These are phyloP conservation scores for Scorias spongiosa DNA, from an alignment of 2,329 filamentous ascomycete genomes.

Conservation along the genomic window DNA sequence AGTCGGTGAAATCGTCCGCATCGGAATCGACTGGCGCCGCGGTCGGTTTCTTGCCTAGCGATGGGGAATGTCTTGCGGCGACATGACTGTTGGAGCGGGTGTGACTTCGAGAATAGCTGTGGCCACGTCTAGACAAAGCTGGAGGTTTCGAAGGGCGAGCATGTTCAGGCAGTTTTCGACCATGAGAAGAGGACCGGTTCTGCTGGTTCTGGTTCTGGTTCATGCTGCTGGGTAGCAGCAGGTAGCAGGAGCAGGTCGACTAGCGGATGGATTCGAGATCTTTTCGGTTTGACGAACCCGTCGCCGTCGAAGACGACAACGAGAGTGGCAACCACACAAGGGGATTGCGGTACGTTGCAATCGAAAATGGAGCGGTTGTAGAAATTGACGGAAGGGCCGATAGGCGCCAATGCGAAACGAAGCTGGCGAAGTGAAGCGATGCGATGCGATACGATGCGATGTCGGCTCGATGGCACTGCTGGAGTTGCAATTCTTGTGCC, in stretches of 20 bases:
- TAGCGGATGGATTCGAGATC: not conserved
- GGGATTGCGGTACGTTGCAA: not conserved
- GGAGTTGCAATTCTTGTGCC: not conserved
- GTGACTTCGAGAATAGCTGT: conserved; percentile 11
- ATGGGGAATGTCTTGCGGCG: conserved; percentile 1
- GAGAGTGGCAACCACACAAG: not conserved
- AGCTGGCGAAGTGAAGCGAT: too few species aligned
- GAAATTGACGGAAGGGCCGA: not conserved
- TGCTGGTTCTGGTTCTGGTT: conserved; percentile 3
- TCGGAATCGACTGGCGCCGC: conserved; percentile 21
- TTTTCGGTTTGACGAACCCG: not conserved
- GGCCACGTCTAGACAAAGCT: conserved; percentile 9
- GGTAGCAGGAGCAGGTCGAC: not conserved
- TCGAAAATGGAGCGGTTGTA: not conserved
- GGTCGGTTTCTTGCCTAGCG: conserved; percentile 9
- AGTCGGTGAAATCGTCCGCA: conserved; percentile 37
- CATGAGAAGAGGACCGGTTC: conserved; percentile 12
- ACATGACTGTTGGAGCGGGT: not conserved
- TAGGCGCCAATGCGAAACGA: not conserved
- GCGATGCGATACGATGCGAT: not conserved
- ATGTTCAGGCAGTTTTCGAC: conserved; percentile 14
- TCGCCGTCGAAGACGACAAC: not conserved
- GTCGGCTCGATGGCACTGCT: not conserved
- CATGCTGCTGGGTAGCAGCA: not conserved
- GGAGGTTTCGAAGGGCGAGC: conserved; percentile 11